A percentile compares a stretch with the other conserved stretches of the same genome.
Evolutionary conservation across 345 rosid genomes (phyloP).

Genomic region (Syzygium jambos): DNA sequence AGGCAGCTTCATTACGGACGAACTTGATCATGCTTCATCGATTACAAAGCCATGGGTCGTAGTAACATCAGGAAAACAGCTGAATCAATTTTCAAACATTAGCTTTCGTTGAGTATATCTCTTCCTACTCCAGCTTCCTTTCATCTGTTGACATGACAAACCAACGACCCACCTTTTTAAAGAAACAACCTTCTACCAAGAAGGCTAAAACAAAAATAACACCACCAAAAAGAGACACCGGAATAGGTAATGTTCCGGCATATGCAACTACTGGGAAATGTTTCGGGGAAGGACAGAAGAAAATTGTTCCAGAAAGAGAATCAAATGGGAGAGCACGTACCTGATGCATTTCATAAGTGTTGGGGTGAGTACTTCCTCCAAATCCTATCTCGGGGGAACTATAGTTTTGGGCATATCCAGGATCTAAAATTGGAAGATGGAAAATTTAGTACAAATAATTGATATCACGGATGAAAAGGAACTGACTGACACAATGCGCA

Average conservation of each 20-base stretch:
- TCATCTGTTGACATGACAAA: background rate
- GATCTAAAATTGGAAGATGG: constrained; percentile 13
- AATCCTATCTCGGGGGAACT: constrained; percentile 25
- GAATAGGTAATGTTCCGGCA: background rate
- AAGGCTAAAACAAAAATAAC: background rate
- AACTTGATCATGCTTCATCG: background rate
- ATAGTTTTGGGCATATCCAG: constrained; percentile 32
- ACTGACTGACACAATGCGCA: background rate
- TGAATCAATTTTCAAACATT: background rate
- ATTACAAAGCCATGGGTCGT: background rate
- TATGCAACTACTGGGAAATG: background rate
- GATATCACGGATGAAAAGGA: background rate
- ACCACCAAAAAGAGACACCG: background rate
- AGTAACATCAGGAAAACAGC: background rate
- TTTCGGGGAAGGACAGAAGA: background rate
- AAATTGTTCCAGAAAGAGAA: background rate
- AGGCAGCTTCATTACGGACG: background rate
- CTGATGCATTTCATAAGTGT: constrained; percentile 37
- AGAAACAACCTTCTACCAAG: background rate
- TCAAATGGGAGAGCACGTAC: constrained; percentile 12
- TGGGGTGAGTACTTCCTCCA: constrained; percentile 24
- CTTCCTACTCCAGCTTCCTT: background rate
- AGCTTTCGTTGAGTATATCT: background rate
- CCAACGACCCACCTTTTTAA: background rate
- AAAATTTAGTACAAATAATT: background rate